A percentile compares a stretch with the other conserved stretches of the same genome.
Conservation (phyloP, 1,284 basidiomycete species). For the Rhodotorula sp. region DNA sequence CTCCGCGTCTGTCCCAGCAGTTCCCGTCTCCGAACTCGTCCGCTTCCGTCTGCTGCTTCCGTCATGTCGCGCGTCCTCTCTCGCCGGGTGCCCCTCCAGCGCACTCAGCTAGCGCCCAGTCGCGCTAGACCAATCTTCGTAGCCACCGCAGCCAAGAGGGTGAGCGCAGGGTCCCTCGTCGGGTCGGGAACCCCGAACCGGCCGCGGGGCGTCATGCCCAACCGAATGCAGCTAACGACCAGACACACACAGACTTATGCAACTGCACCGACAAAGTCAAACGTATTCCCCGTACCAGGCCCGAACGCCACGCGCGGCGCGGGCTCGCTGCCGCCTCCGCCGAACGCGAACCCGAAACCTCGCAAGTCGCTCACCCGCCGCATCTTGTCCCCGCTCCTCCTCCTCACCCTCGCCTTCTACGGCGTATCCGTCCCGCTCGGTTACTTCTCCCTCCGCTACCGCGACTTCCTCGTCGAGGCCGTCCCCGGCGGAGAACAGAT, state of each 20-base stretch:
- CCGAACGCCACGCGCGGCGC: neutral
- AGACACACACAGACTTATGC: slow-evolving; percentile 16
- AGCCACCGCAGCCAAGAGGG: neutral
- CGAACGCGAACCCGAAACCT: slow-evolving; percentile 3
- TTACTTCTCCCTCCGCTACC: slow-evolving; percentile 69
- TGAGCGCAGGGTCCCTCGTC: neutral
- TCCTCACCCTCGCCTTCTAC: slow-evolving; percentile 61
- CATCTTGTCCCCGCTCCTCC: slow-evolving; percentile 51
- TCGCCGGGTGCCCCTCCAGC: neutral
- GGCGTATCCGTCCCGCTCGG: slow-evolving; percentile 71
- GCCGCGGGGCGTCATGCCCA: neutral
- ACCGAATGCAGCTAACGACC: neutral
- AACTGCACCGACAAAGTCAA: slow-evolving; percentile 23
- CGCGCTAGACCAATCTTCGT: neutral
- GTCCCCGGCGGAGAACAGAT: slow-evolving; percentile 72
- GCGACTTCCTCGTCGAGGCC: slow-evolving; percentile 75
- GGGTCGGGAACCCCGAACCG: neutral
- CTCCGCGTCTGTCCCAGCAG: neutral
- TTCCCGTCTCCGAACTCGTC: neutral
- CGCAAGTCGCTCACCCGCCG: slow-evolving; percentile 45
- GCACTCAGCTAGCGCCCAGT: neutral
- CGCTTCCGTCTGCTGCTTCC: too few relatives aligned
- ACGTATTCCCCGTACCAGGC: slow-evolving; percentile 16
- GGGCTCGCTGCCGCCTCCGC: neutral
- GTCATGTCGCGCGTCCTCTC: neutral